Conservation (phyloP, 2,329 filamentous ascomycete species). For the Chaetomium sp. region DNA sequence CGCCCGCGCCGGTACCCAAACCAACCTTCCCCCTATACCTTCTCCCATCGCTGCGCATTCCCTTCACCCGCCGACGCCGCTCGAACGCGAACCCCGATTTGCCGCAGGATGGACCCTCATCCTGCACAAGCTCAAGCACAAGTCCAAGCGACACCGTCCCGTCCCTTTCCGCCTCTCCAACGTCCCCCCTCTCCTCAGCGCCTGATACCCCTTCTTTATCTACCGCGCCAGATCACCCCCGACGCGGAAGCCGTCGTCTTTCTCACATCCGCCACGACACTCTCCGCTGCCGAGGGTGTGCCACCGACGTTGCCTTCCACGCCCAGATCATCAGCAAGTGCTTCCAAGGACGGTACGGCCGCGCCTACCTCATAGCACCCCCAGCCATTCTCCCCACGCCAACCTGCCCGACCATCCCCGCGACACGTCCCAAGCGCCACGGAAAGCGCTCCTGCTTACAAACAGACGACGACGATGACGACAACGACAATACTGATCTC, state of each 20-base stretch:
- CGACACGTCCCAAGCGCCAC: neutral
- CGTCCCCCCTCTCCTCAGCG: neutral
- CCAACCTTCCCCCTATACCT: slow-evolving; percentile 24
- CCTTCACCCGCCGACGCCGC: slow-evolving; percentile 19
- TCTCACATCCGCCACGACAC: slow-evolving; percentile 45
- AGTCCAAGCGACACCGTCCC: slow-evolving; percentile 1
- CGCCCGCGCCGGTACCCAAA: neutral
- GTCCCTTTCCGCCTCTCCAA: slow-evolving; percentile 22
- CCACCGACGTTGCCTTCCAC: slow-evolving; percentile 53
- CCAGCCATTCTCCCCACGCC: slow-evolving; percentile 15
- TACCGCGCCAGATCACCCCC: neutral
- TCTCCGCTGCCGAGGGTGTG: slow-evolving; percentile 52
- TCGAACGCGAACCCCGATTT: neutral
- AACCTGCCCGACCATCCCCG: slow-evolving; percentile 4
- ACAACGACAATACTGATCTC: neutral
- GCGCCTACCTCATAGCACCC: slow-evolving; percentile 50
- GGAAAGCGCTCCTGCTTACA: slow-evolving; percentile 4
- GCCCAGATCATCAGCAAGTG: slow-evolving; percentile 59
- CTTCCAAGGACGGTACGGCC: slow-evolving; percentile 59
- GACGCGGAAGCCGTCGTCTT: slow-evolving; percentile 27
- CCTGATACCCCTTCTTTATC: slow-evolving; percentile 8
- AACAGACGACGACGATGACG: slow-evolving; percentile 16
- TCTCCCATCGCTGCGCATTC: slow-evolving; percentile 23
- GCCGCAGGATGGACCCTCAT: too few relatives aligned
- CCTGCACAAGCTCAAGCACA: too few relatives aligned